These are phyloP conservation scores for Cornus florida DNA, from an alignment of 148 eudicot species.

Conservation along the genomic window DNA sequence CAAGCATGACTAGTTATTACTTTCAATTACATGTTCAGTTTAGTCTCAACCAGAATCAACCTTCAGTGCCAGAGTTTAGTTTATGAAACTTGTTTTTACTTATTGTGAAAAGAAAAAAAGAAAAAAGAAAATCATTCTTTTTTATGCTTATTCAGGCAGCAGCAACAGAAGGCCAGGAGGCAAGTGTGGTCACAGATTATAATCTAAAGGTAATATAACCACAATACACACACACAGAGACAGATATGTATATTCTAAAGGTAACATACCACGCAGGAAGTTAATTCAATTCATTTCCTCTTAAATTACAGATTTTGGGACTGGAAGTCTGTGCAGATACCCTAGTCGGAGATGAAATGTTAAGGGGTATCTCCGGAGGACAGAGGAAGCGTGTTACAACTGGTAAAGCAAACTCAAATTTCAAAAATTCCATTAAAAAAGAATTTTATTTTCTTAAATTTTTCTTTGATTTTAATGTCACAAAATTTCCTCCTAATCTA, in stretches of 20 bases:
- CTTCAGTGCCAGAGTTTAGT: too few species aligned
- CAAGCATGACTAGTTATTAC: too few species aligned
- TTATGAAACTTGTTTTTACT: too few species aligned
- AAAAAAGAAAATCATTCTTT: not conserved
- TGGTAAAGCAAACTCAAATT: slow-evolving; percentile 3
- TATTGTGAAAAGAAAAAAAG: not conserved
- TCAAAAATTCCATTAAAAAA: not conserved
- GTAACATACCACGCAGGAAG: not conserved
- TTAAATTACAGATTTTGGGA: slow-evolving; percentile 34
- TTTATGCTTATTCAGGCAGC: slow-evolving; percentile 16
- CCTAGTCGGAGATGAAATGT: slow-evolving; percentile 24
- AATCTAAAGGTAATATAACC: slow-evolving; percentile 34
- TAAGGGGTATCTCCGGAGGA: slow-evolving; percentile 26
- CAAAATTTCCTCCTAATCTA: not conserved
- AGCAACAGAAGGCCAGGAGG: slow-evolving; percentile 31
- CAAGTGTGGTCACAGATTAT: slow-evolving; percentile 37
- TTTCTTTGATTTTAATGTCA: not conserved
- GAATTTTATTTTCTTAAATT: not conserved
- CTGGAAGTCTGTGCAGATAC: slow-evolving; percentile 29
- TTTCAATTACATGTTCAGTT: too few species aligned
- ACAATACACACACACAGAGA: not conserved
- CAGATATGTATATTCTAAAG: not conserved
- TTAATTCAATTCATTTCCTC: not conserved
- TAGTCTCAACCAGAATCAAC: too few species aligned
- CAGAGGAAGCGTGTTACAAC: slow-evolving; percentile 32